Base-by-base conservation (phyloP, 805 yeast species). In the Candida ponderosae region DNA sequence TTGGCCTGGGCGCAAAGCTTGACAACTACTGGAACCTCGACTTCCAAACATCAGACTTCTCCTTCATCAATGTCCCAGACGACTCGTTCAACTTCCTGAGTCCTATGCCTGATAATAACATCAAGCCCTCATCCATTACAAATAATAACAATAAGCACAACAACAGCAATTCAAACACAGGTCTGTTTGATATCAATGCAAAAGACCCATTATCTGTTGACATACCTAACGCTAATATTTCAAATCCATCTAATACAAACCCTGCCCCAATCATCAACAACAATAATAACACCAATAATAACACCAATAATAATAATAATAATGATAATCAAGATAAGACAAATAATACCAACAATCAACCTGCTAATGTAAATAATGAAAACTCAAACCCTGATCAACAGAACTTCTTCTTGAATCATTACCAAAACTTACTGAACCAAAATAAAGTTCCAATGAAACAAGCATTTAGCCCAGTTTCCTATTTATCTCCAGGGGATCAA, bases 371-470 rank as follows among this genome's bases (percentile, higher is more conserved):
- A 9, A 24, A 16, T 14, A 15, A 18, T 31, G 10, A n/a, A 24
- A 37, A 33, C 2, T 18, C 23, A 4, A 23, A 19, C 6, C 19
- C 38, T 8, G 26, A 24, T 4, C 34, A 15, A 4, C 35, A 18
- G 30, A 41, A 46, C 33, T 47, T 39, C 34, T 31, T 50, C n/a
- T 39, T 43, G 13, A 47, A 43, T 32, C 55, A 50, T 33, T 50
- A 50, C 32, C 51, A 50, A 30, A 47, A 41, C 31, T 24, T 50
- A n/a, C 18, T 50, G 20, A 50, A 46, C 28, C 53, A 50, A 45
- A 48, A 35, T 38, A 45, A 45, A 34, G 50, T 50, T 4, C 39
- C 53, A 3, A 45, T 50, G 47, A 44, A 44, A 18, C 47, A 48
- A 24, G 53, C 53, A 7, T 34, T 43, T 14, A 44, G 50, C 5